phyloP scores from a whole-genome alignment of 805 yeast genomes.

The Scheffersomyces lignosus region DNA sequence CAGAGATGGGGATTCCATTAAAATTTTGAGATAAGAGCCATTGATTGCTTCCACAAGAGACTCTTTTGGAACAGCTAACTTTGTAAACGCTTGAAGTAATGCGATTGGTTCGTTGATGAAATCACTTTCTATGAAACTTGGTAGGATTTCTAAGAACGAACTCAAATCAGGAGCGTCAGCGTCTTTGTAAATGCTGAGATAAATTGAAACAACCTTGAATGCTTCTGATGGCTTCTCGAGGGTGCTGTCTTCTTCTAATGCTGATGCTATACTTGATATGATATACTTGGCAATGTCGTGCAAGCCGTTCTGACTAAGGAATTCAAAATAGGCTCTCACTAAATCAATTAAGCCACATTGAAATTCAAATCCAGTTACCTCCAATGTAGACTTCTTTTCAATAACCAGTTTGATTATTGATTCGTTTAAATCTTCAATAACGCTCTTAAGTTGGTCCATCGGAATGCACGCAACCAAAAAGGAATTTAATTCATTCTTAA shows the following conservation, averaged over 20 bases:
- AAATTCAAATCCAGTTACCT: slow-evolving; percentile 6
- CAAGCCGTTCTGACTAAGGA: background rate
- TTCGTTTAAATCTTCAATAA: background rate
- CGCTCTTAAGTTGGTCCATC: no score
- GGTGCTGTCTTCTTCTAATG: slow-evolving; percentile 6
- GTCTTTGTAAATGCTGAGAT: slow-evolving; percentile 5
- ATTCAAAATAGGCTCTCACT: slow-evolving; percentile 8
- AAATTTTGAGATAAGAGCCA: slow-evolving; percentile 31
- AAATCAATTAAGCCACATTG: slow-evolving; percentile 7
- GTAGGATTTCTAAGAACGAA: slow-evolving; percentile 11
- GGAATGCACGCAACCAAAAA: no score
- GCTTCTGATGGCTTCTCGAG: slow-evolving; percentile 6
- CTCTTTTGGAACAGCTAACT: slow-evolving; percentile 19
- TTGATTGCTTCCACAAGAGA: slow-evolving; percentile 30
- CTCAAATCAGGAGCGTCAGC: background rate
- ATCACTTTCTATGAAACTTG: slow-evolving; percentile 25
- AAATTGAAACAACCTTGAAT: slow-evolving; percentile 4
- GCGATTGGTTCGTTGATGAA: slow-evolving; percentile 24
- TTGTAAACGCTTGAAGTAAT: slow-evolving; percentile 6
- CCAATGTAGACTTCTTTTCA: slow-evolving; percentile 1
- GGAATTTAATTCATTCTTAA: background rate
- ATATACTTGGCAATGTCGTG: background rate
- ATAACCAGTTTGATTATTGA: background rate
- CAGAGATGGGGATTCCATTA: slow-evolving; percentile 13
- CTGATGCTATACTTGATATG: background rate